Evolutionary conservation across 805 yeast species (phyloP).

Genomic region (Lipomyces japonicus): DNA sequence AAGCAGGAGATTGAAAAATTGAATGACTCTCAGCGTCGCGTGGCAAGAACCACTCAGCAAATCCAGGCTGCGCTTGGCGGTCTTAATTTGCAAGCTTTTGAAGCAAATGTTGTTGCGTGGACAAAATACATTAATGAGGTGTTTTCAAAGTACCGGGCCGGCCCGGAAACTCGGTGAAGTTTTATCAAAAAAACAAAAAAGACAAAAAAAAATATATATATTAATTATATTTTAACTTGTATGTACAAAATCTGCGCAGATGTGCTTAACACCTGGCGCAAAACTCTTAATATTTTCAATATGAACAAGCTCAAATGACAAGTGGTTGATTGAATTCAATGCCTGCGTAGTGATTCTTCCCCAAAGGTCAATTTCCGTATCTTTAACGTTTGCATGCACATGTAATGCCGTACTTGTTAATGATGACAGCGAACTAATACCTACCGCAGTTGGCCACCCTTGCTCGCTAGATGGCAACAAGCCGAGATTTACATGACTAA

Average conservation of each 20-base stretch:
- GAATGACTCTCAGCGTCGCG: slow-evolving; percentile 41
- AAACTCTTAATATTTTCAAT: slow-evolving; percentile 72
- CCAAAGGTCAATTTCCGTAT: slow-evolving; percentile 42
- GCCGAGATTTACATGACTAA: slow-evolving; percentile 71
- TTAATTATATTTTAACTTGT: not conserved
- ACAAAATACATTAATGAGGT: not conserved
- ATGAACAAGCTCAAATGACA: slow-evolving; percentile 36
- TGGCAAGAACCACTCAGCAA: slow-evolving; percentile 10
- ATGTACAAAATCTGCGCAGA: slow-evolving; percentile 49
- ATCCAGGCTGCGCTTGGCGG: slow-evolving; percentile 12
- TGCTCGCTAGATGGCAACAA: slow-evolving; percentile 66
- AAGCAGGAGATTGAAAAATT: slow-evolving; percentile 61
- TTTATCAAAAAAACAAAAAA: not conserved
- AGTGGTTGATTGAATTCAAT: slow-evolving; percentile 16
- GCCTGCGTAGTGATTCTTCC: slow-evolving; percentile 25
- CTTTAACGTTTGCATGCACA: slow-evolving; percentile 70
- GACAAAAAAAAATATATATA: too few species aligned
- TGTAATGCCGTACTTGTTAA: slow-evolving; percentile 41
- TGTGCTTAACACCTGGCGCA: slow-evolving; percentile 84
- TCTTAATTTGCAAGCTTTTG: not conserved
- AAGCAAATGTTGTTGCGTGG: not conserved
- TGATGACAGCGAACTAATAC: slow-evolving; percentile 24
- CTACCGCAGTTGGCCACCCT: slow-evolving; percentile 53
- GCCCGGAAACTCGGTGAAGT: not conserved
- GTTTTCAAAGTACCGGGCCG: not conserved